phyloP scores from a whole-genome alignment of 2,329 filamentous ascomycete genomes.

The Aspergillus caelatus region DNA sequence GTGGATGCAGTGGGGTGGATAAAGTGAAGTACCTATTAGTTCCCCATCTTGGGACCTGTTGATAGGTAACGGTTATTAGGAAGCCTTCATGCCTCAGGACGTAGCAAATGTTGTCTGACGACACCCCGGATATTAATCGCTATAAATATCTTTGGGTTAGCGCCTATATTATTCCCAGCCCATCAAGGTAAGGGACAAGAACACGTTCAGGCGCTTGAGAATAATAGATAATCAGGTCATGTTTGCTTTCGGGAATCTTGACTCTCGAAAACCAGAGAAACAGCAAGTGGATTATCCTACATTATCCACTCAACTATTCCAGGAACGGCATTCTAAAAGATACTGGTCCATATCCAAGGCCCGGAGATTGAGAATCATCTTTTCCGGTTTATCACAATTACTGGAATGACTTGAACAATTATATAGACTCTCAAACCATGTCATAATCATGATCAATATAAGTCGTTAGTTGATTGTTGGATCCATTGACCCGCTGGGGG shows the following conservation, averaged over 20 bases:
- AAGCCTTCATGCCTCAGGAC: background rate
- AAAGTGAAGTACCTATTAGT: background rate
- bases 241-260: background rate
- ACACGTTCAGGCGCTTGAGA: background rate
- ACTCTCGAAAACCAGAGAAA: background rate
- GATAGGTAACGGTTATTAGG: background rate
- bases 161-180: background rate
- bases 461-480: background rate
- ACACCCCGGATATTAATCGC: background rate
- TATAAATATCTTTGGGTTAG: background rate
- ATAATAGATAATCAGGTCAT: background rate
- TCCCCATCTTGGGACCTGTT: background rate
- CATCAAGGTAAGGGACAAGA: background rate
- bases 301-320: constrained; percentile 1
- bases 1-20: background rate
- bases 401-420: background rate
- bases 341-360: background rate
- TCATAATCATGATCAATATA: background rate
- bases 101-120: background rate
- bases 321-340: background rate
- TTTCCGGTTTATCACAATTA: background rate
- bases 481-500: background rate
- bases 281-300: background rate
- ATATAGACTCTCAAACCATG: background rate
- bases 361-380: background rate